phyloP scores from a whole-genome alignment of 371 early-diverging fungal genomes.

The Syncephalastrum contaminatum region DNA sequence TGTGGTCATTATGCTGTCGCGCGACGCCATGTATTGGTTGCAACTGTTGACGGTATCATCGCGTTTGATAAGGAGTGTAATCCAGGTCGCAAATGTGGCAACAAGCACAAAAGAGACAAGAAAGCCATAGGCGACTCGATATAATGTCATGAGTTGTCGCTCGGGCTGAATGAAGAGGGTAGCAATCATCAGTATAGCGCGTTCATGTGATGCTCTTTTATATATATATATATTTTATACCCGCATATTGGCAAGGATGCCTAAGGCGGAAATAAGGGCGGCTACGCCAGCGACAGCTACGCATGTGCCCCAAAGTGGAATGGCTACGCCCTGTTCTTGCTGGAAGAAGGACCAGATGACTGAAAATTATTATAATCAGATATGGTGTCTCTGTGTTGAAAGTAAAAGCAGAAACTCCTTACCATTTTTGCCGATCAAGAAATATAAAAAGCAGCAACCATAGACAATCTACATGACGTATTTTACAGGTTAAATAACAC shows the following conservation, averaged over 20 bases:
- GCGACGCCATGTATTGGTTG: slow-evolving; percentile 4
- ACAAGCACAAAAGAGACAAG: no score
- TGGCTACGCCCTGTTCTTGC: slow-evolving; percentile 3
- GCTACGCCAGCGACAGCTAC: slow-evolving; percentile 15
- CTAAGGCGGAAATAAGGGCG: slow-evolving; percentile 5
- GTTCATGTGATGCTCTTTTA: no score
- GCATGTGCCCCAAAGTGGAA: slow-evolving; percentile 18
- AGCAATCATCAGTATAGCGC: no score
- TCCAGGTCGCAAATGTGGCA: slow-evolving; percentile 6
- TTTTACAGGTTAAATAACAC: neutral
- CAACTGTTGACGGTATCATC: slow-evolving; percentile 4
- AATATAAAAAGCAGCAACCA: slow-evolving; percentile 3
- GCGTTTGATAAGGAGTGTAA: slow-evolving; percentile 10
- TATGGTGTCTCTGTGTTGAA: neutral
- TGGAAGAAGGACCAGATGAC: slow-evolving; percentile 7
- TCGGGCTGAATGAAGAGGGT: no score
- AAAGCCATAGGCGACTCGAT: no score
- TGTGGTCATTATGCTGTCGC: no score
- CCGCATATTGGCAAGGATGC: neutral
- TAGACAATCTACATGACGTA: neutral
- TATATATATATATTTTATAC: no score
- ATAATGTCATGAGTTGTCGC: no score
- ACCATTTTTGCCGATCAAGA: slow-evolving; percentile 1
- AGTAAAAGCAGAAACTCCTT: neutral
- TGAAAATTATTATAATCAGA: neutral